These are phyloP conservation scores for Microcyclospora tardicrescens DNA, from an alignment of 2,329 filamentous ascomycete genomes.

Conservation along the genomic window DNA sequence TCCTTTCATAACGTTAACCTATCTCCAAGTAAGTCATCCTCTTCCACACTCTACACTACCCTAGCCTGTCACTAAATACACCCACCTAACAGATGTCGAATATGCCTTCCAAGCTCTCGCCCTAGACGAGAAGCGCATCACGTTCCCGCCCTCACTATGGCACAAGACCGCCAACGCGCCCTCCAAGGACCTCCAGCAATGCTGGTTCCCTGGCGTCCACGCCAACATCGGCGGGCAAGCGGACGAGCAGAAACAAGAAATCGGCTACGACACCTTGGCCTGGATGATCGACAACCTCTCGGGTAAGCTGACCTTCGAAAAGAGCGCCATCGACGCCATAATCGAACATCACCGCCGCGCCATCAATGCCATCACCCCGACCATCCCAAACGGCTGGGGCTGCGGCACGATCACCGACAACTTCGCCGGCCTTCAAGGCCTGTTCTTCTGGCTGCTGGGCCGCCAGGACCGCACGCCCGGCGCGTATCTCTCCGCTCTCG, in stretches of 20 bases:
- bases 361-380: slow-evolving; percentile 2
- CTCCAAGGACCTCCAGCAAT: slow-evolving; percentile 26
- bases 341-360: slow-evolving; percentile 3
- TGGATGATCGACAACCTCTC: slow-evolving; percentile 9
- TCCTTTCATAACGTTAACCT: slow-evolving; percentile 32
- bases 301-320: slow-evolving; percentile 7
- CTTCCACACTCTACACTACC: neutral
- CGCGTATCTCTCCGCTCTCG: slow-evolving; percentile 1
- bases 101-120: too few relatives aligned
- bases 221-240: slow-evolving; percentile 25
- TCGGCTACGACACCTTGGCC: slow-evolving; percentile 7
- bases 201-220: slow-evolving; percentile 32
- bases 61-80: slow-evolving; percentile 16
- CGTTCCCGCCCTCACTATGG: slow-evolving; percentile 12
- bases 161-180: slow-evolving; percentile 21
- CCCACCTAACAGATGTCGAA: slow-evolving; percentile 13
- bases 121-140: too few relatives aligned
- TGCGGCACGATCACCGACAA: slow-evolving; percentile 8
- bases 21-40: slow-evolving; percentile 9
- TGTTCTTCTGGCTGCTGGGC: slow-evolving; percentile 6
- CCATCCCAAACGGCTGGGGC: slow-evolving; percentile 4
- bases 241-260: slow-evolving; percentile 3
- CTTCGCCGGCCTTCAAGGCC: slow-evolving; percentile 5
- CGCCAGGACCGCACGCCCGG: slow-evolving; percentile 3
- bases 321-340: slow-evolving; percentile 3